These are phyloP conservation scores for Suhomyces vadensis DNA, from an alignment of 805 yeast genomes.

Conservation along the genomic window DNA sequence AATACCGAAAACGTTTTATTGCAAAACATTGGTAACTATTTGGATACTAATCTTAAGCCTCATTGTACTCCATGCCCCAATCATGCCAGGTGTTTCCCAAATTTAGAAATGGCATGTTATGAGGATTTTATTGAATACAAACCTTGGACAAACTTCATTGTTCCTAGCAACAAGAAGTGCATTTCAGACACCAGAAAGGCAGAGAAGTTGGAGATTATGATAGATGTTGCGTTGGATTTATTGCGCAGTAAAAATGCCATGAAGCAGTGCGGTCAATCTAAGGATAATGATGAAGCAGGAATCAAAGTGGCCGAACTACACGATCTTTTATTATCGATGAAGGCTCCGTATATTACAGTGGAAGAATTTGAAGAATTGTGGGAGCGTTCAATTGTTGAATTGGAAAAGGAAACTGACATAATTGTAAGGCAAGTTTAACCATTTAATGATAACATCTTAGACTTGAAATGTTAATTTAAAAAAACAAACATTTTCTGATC, in stretches of 20 bases:
- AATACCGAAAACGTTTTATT: conserved; percentile 28
- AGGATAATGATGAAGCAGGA: conserved; percentile 50
- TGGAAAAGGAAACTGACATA: conserved; percentile 67
- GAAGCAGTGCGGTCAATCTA: conserved; percentile 54
- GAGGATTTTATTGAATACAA: conserved; percentile 57
- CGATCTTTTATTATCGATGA: conserved; percentile 48
- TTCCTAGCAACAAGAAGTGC: conserved; percentile 55
- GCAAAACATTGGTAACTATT: conserved; percentile 40
- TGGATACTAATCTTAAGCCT: conserved; percentile 54
- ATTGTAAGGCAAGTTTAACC: conserved; percentile 76
- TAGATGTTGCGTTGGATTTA: conserved; percentile 63
- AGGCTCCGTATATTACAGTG: conserved; percentile 49
- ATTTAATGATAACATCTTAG: not conserved
- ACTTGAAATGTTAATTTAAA: not conserved
- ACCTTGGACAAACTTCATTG: conserved; percentile 54
- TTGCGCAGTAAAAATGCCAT: conserved; percentile 70
- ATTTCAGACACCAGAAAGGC: conserved; percentile 72
- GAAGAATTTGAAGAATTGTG: conserved; percentile 77
- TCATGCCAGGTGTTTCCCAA: conserved; percentile 71
- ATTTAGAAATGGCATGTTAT: conserved; percentile 64
- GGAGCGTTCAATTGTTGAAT: conserved; percentile 59
- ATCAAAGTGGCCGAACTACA: conserved; percentile 51
- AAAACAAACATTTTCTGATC: not conserved
- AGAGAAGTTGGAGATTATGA: conserved; percentile 63
- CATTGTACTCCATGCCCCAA: conserved; percentile 76